Evolutionary conservation across 306 rosid species (phyloP), one percentile per base, ranked within the genome.

Genomic region (Trifolium subterraneum): DNA sequence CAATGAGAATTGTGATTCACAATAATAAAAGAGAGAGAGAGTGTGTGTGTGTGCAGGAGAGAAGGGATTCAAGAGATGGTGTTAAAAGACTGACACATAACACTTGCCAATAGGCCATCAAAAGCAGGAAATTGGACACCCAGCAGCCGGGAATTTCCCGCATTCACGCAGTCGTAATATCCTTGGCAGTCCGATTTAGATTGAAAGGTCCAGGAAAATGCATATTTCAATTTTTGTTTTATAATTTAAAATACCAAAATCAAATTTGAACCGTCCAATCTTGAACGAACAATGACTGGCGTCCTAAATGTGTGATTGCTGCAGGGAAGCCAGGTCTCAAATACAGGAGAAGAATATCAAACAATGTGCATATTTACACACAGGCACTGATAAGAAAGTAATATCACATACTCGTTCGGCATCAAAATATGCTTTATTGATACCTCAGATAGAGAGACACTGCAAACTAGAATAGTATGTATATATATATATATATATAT

Each of bases 391-490:
- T 20, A 45, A 33, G 33, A 29, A 39, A 12, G 67, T 39, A 55
- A 50, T 50, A 45, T 14, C 14, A 74, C 23, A 60, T 45, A 74
- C 12, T 39, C 55, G 8, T 14, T 66, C 35, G 22, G 18, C 64
- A 18, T 51, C 16, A 65, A n/a, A 33, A 66, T 75, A 36, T 66
- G 62, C 75, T 42, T 56, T 56, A 56, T 4, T 19, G 68, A 56
- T 39, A 75, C 44, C 35, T 39, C 47, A 54, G n/a, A n/a, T n/a
- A 15, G 8, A 64, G 58, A 65, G 58, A 52, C 15, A 39, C 59
- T 55, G 12, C 1, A 13, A n/a, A 65, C 41, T n/a, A n/a, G n/a
- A n/a, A n/a, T n/a, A n/a, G n/a, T n/a, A n/a, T n/a, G n/a, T n/a
- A n/a, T n/a, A n/a, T n/a, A n/a, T n/a, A n/a, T n/a, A n/a, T n/a